Evolutionary conservation across 2,329 filamentous ascomycete species (phyloP).

Genomic region (Catunica adiposa): DNA sequence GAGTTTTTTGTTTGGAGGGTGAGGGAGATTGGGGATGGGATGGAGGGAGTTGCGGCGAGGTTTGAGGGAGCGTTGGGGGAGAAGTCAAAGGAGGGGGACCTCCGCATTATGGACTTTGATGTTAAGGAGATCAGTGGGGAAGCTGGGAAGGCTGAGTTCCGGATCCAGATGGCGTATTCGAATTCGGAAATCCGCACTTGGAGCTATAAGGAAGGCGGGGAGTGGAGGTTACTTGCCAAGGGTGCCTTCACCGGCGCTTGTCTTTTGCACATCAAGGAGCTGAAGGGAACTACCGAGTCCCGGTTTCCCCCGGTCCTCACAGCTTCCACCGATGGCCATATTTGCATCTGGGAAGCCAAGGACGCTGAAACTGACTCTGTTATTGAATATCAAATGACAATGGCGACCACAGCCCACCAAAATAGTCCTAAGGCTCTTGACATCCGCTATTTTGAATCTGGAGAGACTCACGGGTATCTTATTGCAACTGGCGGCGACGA

Average conservation of each 20-base stretch:
- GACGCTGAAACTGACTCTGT: background rate
- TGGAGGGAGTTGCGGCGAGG: slow-evolving; percentile 35
- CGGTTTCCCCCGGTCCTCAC: slow-evolving; percentile 34
- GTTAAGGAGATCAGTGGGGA: slow-evolving; percentile 22
- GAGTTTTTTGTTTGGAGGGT: slow-evolving; percentile 80
- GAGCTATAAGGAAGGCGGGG: slow-evolving; percentile 25
- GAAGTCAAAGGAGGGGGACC: slow-evolving; percentile 39
- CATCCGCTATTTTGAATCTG: slow-evolving; percentile 34
- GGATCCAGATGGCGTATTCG: slow-evolving; percentile 61
- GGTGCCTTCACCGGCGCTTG: slow-evolving; percentile 57
- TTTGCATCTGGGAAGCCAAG: slow-evolving; percentile 40
- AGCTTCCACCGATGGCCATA: slow-evolving; percentile 64
- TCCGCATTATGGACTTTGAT: slow-evolving; percentile 71
- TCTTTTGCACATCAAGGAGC: slow-evolving; percentile 46
- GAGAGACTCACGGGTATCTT: slow-evolving; percentile 45
- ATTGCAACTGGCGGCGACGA: slow-evolving; percentile 76
- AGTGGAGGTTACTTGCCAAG: slow-evolving; percentile 34
- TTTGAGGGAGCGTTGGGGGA: slow-evolving; percentile 40
- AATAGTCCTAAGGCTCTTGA: slow-evolving; percentile 59
- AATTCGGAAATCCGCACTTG: slow-evolving; percentile 62
- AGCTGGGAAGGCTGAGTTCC: slow-evolving; percentile 23
- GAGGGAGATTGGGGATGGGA: slow-evolving; percentile 32
- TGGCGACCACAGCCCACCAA: slow-evolving; percentile 48
- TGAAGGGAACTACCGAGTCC: slow-evolving; percentile 19
- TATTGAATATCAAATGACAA: slow-evolving; percentile 18